Base-by-base conservation (phyloP, 176 grass and related monocot species). In the Triticum timopheevii region DNA sequence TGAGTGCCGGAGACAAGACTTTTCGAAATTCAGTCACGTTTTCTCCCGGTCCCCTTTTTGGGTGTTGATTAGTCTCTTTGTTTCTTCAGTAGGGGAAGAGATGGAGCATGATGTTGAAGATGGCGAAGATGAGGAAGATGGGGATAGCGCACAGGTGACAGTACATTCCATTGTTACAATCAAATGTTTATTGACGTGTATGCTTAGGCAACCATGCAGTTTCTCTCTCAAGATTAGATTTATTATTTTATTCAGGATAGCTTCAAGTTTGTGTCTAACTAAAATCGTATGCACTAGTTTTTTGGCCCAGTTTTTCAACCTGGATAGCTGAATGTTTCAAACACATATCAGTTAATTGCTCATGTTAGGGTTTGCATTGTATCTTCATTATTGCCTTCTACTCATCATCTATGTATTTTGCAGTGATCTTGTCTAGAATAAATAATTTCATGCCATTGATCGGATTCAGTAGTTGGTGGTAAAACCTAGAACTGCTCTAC, bases 81-180 rank as follows among this genome's bases (percentile, higher is more conserved):
- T 56, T 83, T n/a, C 79, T 86, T 64, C 69, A 82, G 58, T 85
- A 93, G 97, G 90, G 93, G 74, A 76, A 40, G 65, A 82, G 16
- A 94, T 91, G 90, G 90, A 94, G 36, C 75, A 92, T 63, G 92
- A 92, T 12, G 85, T 16, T 12, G 89, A 58, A 0, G 76, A 64
- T 1, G 92, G 64, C 11, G 66, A 90, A 7, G 86, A 80, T n/a
- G 90, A 87, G 27, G 96, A 88, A 38, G 82, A 89, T 73, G 92
- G 31, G 73, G 73, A 83, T 80, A 73, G 90, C 49, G 66, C 90
- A 58, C 88, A 96, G 90, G 93, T 96, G 27, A 73, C 16, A 40
- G 40, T 82, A 69, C 76, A 3, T 63, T 83, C 38, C 23, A 3
- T 61, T 56, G 2, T 61, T 56, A 7, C 16, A 47, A 61, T 61